These are phyloP conservation scores for Podospora comata DNA, from an alignment of 495 filamentous ascomycete genomes.

Conservation along the genomic window DNA sequence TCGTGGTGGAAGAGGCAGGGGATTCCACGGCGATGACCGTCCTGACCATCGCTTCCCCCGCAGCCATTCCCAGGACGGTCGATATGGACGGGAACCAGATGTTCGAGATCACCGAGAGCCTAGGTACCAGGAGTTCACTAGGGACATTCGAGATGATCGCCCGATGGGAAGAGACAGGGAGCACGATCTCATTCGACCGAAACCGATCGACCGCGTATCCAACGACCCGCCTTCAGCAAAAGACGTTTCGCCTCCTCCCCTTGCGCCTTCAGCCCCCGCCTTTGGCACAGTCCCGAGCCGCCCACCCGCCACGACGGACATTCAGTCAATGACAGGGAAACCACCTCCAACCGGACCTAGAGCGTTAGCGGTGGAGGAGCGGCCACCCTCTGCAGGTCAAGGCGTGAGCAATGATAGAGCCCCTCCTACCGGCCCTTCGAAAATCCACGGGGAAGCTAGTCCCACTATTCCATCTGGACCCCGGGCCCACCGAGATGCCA, in stretches of 20 bases:
- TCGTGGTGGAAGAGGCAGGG: conserved; percentile 46
- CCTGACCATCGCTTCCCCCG: conserved; percentile 47
- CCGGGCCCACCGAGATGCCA: conserved; percentile 39
- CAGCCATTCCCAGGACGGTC: conserved; percentile 67
- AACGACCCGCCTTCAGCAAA: conserved; percentile 47
- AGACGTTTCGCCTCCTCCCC: conserved; percentile 65
- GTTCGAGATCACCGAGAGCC: conserved; percentile 46
- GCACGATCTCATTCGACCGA: conserved; percentile 40
- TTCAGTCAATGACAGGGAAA: conserved; percentile 43
- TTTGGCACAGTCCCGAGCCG: conserved; percentile 64
- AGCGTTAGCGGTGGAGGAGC: conserved; percentile 44
- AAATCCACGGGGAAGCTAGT: conserved; percentile 50
- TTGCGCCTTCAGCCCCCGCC: conserved; percentile 75
- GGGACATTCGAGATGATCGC: conserved; percentile 55
- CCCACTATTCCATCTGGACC: conserved; percentile 59
- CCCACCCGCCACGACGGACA: conserved; percentile 37
- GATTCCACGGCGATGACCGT: conserved; percentile 52
- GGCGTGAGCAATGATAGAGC: conserved; percentile 31
- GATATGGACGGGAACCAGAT: conserved; percentile 51
- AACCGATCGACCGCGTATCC: conserved; percentile 39
- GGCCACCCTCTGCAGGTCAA: conserved; percentile 38
- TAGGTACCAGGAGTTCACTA: conserved; percentile 42
- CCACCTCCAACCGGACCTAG: conserved; percentile 52
- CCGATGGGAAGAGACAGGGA: conserved; percentile 42
- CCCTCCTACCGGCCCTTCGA: conserved; percentile 46